These are phyloP conservation scores for Kockovaella imperatae DNA, from an alignment of 768 basidiomycete genomes.

Conservation along the genomic window DNA sequence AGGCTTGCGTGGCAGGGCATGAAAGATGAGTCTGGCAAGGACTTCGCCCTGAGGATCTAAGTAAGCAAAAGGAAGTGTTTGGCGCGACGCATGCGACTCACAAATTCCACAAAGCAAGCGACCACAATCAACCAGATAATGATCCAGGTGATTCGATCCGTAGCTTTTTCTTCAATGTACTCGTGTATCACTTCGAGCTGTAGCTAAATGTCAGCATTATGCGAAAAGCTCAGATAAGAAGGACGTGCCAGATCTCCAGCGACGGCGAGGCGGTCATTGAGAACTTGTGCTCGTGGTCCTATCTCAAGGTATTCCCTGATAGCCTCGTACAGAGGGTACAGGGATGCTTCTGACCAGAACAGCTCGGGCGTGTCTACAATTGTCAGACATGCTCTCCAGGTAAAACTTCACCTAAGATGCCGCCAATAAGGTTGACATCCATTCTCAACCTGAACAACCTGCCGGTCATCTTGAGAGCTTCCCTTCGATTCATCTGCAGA, in stretches of 20 bases:
- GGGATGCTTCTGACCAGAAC: conserved; percentile 89
- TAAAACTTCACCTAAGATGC: conserved; percentile 55
- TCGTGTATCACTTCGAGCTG: conserved; percentile 89
- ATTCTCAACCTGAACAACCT: conserved; percentile 76
- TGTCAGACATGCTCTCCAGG: neutral
- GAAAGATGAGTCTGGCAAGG: conserved; percentile 31
- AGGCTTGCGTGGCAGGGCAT: conserved; percentile 15
- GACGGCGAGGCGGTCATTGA: conserved; percentile 81
- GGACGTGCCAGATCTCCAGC: conserved; percentile 75
- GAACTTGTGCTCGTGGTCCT: conserved; percentile 64
- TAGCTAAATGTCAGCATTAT: conserved; percentile 9
- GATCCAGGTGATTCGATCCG: conserved; percentile 82
- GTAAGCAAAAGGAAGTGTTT: neutral
- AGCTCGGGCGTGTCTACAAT: conserved; percentile 71
- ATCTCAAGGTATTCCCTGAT: conserved; percentile 95
- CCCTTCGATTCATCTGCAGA: conserved; percentile 64
- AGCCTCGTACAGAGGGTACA: conserved; percentile 82
- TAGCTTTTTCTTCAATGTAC: conserved; percentile 78
- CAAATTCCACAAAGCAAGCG: conserved; percentile 80
- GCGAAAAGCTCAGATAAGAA: neutral
- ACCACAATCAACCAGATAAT: conserved; percentile 82
- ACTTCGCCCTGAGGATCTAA: conserved; percentile 25
- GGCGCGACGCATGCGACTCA: conserved; percentile 33
- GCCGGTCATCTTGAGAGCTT: conserved; percentile 81
- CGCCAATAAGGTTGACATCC: conserved; percentile 84